Conservation (phyloP, 371 early-diverging fungal species). For the Parasitella parasitica region DNA sequence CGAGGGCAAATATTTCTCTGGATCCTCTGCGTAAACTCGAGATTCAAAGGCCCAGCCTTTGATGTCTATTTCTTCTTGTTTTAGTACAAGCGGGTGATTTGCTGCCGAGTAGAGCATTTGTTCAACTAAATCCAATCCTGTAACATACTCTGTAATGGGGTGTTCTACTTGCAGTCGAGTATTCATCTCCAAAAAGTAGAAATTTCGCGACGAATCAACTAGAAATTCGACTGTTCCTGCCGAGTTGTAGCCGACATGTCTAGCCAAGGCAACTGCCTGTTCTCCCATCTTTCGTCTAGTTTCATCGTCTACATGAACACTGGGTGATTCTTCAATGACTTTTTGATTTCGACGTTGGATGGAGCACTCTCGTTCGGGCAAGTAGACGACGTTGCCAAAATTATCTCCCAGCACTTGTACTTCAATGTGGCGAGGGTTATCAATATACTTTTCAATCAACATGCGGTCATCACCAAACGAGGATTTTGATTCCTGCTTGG, state of each 20-base stretch:
- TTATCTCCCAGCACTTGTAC: slow-evolving; percentile 82
- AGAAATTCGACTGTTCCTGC: slow-evolving; percentile 82
- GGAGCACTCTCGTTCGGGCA: slow-evolving; percentile 92
- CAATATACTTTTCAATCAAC: slow-evolving; percentile 91
- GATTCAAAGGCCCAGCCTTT: slow-evolving; percentile 87
- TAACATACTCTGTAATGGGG: slow-evolving; percentile 95
- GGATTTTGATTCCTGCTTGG: slow-evolving; percentile 78
- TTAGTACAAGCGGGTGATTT: slow-evolving; percentile 56
- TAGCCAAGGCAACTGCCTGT: slow-evolving; percentile 78
- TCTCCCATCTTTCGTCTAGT: slow-evolving; percentile 81
- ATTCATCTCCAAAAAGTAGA: slow-evolving; percentile 91
- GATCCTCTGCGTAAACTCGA: slow-evolving; percentile 91
- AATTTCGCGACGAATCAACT: slow-evolving; percentile 63
- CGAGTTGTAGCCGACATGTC: slow-evolving; percentile 80
- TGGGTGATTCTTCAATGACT: slow-evolving; percentile 80
- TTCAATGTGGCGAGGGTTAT: slow-evolving; percentile 83
- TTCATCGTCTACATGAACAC: slow-evolving; percentile 60
- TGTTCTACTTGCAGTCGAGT: slow-evolving; percentile 95
- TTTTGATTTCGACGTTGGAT: slow-evolving; percentile 92
- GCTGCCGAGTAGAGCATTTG: slow-evolving; percentile 85
- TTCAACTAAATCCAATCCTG: slow-evolving; percentile 92
- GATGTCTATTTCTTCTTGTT: slow-evolving; percentile 61
- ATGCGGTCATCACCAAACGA: slow-evolving; percentile 87
- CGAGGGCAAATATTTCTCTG: slow-evolving; percentile 85
- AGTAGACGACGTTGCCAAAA: slow-evolving; percentile 72